Conservation (phyloP, 2,329 filamentous ascomycete genomes). For the Hirsutella thompsonii region DNA sequence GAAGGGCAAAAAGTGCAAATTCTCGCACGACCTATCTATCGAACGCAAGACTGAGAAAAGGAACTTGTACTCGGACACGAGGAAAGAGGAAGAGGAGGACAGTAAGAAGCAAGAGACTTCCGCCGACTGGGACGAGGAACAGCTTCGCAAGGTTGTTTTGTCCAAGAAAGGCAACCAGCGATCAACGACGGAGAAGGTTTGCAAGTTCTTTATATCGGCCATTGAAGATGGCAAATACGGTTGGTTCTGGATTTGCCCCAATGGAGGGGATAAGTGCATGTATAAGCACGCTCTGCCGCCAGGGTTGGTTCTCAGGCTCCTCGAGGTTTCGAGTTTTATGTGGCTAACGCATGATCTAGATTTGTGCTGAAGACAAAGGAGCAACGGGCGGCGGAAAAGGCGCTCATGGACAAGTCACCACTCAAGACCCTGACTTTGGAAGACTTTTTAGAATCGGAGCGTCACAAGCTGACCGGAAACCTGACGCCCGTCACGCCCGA, state of each 20-base stretch:
- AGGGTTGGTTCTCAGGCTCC: conserved; percentile 49
- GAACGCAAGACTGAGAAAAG: conserved; percentile 90
- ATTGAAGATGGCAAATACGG: conserved; percentile 98
- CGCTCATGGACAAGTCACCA: conserved; percentile 88
- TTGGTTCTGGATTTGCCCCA: conserved; percentile 98
- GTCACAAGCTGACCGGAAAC: conserved; percentile 84
- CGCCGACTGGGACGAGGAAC: conserved; percentile 96
- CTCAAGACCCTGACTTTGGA: conserved; percentile 89
- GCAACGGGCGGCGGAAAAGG: conserved; percentile 89
- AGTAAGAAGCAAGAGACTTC: conserved; percentile 86
- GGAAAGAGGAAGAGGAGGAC: conserved; percentile 56
- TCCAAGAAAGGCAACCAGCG: conserved; percentile 96
- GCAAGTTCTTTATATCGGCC: conserved; percentile 95
- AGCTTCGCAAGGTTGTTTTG: conserved; percentile 76
- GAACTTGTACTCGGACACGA: conserved; percentile 76
- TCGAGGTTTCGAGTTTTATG: not conserved
- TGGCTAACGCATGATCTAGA: conserved; percentile 31
- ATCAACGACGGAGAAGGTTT: conserved; percentile 95
- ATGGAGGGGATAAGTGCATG: conserved; percentile 95
- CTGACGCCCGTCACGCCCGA: conserved; percentile 91
- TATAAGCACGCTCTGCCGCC: conserved; percentile 92
- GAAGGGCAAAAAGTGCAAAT: conserved; percentile 97
- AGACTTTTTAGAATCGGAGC: conserved; percentile 92
- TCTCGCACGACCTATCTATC: conserved; percentile 78
- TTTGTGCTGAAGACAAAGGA: conserved; percentile 98